Evolutionary conservation across 805 yeast species (phyloP).

Genomic region (Cyberlindnera nakhonratchasimensis): DNA sequence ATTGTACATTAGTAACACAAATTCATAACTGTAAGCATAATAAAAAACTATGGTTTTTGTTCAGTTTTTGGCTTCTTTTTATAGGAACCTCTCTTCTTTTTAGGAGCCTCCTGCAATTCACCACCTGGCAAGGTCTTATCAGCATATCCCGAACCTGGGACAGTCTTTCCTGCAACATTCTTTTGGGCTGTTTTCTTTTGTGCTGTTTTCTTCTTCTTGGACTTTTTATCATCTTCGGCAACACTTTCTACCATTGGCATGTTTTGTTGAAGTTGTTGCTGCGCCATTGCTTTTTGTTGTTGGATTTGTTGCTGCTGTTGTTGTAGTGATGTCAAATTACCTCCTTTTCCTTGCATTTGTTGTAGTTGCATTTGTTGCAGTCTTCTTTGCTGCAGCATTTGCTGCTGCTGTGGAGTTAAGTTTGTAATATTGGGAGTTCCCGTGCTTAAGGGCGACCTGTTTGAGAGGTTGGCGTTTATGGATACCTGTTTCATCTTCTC

Average conservation of each 20-base stretch:
- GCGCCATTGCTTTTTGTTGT: conserved; percentile 1
- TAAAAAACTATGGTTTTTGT: neutral
- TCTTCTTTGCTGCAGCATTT: conserved; percentile 31
- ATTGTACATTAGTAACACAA: neutral
- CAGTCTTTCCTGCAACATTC: conserved; percentile 25
- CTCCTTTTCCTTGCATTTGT: conserved; percentile 27
- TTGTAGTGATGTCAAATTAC: conserved; percentile 27
- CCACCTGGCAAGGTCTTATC: conserved; percentile 28
- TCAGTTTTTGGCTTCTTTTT: conserved; percentile 26
- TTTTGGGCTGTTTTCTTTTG: conserved; percentile 18
- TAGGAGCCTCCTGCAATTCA: conserved; percentile 16
- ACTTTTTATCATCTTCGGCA: conserved; percentile 22
- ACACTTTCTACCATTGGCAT: conserved; percentile 6
- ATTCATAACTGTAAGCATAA: neutral
- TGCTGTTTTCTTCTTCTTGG: conserved; percentile 16
- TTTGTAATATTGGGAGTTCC: conserved; percentile 12
- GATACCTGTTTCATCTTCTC: conserved; percentile 48
- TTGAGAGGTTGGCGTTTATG: conserved; percentile 27
- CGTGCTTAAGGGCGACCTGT: conserved; percentile 14
- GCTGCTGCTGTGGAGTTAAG: conserved; percentile 28
- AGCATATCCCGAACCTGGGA: conserved; percentile 28
- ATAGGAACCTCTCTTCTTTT: conserved; percentile 29
- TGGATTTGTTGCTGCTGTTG: conserved; percentile 26
- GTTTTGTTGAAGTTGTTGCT: conserved; percentile 12
- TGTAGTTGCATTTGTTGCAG: conserved; percentile 30